Conservation (phyloP, 208 protist genomes). For the Trypanosoma melophagium region DNA sequence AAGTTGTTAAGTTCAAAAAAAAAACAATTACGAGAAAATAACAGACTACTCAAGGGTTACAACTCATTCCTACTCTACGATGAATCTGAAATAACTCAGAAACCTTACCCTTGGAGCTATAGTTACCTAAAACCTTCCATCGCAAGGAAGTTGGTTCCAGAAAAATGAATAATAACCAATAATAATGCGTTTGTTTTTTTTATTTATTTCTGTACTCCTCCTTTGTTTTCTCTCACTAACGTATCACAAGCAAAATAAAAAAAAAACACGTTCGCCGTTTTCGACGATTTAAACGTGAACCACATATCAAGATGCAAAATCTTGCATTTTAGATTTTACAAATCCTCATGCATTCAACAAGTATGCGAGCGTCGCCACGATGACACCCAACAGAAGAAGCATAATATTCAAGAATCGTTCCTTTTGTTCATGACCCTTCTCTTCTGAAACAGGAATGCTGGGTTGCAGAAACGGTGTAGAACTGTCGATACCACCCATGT, state of each 20-base stretch:
- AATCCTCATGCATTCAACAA: slow-evolving; percentile 16
- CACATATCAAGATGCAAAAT: background rate
- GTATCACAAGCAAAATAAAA: background rate
- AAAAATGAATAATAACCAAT: no score
- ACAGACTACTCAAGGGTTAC: slow-evolving; percentile 1
- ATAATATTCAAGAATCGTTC: slow-evolving; percentile 34
- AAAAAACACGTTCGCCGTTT: background rate
- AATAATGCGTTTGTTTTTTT: no score
- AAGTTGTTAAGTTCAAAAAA: slow-evolving; percentile 10
- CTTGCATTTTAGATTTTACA: background rate
- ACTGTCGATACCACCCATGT: background rate
- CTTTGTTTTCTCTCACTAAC: no score
- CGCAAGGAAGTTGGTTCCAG: no score
- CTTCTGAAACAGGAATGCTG: slow-evolving; percentile 1
- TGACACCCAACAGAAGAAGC: slow-evolving; percentile 34
- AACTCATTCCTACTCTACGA: background rate
- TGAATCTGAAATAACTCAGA: slow-evolving; percentile 2
- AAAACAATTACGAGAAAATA: slow-evolving; percentile 6
- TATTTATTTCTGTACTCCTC: no score
- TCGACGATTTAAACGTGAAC: slow-evolving; percentile 19
- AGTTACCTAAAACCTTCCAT: no score
- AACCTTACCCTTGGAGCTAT: background rate
- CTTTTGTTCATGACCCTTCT: slow-evolving; percentile 15
- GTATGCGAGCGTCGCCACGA: slow-evolving; percentile 22
- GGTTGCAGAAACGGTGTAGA: background rate